These are phyloP conservation scores for Petunia hybrid DNA, from an alignment of 305 asterid genomes.

Conservation along the genomic window DNA sequence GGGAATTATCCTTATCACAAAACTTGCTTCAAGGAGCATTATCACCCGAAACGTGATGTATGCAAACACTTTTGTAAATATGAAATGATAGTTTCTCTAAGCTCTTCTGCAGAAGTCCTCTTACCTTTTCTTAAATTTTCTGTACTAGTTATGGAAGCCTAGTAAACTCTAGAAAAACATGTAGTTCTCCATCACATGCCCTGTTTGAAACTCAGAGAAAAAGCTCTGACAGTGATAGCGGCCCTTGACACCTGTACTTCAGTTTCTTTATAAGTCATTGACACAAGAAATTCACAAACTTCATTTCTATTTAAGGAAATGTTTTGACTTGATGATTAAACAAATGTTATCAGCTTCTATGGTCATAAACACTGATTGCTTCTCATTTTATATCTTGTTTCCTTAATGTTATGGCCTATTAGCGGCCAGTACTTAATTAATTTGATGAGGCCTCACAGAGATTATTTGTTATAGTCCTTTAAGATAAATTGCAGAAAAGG, in stretches of 20 bases:
- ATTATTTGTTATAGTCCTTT: neutral
- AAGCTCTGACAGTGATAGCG: constrained; percentile 1
- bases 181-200: constrained; percentile 9
- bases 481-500: neutral
- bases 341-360: neutral
- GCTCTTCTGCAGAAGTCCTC: constrained; percentile 16
- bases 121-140: neutral
- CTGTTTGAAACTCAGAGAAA: neutral
- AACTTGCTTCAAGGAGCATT: constrained; percentile 88
- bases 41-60: constrained; percentile 93
- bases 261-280: constrained; percentile 1
- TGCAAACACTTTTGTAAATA: constrained; percentile 90
- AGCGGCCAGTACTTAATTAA: too few relatives aligned
- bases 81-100: constrained; percentile 21
- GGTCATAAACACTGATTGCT: neutral
- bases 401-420: too few relatives aligned
- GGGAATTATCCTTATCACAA: constrained; percentile 84
- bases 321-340: neutral
- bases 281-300: neutral
- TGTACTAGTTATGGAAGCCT: neutral
- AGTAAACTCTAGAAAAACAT: constrained; percentile 18
- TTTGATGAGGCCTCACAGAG: neutral
- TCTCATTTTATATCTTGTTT: neutral
- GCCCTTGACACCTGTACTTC: neutral
- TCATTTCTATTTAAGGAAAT: neutral